These are phyloP conservation scores for Raffaelea albimanens DNA, from an alignment of 2,329 filamentous ascomycete species.

Conservation along the genomic window DNA sequence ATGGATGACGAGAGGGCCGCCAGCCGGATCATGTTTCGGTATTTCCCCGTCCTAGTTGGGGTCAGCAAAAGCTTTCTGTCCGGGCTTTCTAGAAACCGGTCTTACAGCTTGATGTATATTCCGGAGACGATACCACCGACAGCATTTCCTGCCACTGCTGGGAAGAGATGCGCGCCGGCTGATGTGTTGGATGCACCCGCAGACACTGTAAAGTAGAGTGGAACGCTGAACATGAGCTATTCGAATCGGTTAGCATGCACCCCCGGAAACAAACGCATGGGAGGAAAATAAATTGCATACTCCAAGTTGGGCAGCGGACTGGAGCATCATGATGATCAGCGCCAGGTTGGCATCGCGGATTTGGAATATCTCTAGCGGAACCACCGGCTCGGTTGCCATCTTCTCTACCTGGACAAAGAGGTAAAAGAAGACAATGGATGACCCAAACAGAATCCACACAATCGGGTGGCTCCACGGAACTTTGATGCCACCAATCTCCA, in stretches of 20 bases:
- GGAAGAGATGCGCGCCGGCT: slow-evolving; percentile 53
- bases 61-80: background rate
- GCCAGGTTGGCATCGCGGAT: slow-evolving; percentile 42
- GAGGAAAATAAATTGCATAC: too few species aligned
- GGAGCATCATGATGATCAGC: slow-evolving; percentile 41
- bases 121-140: slow-evolving; percentile 54
- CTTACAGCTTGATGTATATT: slow-evolving; percentile 36
- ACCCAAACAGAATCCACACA: slow-evolving; percentile 21
- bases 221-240: slow-evolving; percentile 54
- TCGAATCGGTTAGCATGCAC: slow-evolving; percentile 2
- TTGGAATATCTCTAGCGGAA: slow-evolving; percentile 45
- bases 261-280: too few species aligned
- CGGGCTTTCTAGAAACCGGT: background rate
- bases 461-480: slow-evolving; percentile 28
- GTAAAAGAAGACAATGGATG: slow-evolving; percentile 18
- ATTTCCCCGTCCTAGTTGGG: slow-evolving; percentile 41
- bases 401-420: slow-evolving; percentile 24
- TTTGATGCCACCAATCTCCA: slow-evolving; percentile 29
- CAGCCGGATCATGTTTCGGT: slow-evolving; percentile 43
- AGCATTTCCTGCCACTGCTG: slow-evolving; percentile 58
- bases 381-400: slow-evolving; percentile 44
- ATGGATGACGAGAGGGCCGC: slow-evolving; percentile 38
- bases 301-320: slow-evolving; percentile 48
- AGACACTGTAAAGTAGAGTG: slow-evolving; percentile 61
- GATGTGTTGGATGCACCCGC: slow-evolving; percentile 44